A percentile compares a stretch with the other conserved stretches of the same genome.
Evolutionary conservation across 1,284 basidiomycete species (phyloP).

Genomic region (Ustilago curta): DNA sequence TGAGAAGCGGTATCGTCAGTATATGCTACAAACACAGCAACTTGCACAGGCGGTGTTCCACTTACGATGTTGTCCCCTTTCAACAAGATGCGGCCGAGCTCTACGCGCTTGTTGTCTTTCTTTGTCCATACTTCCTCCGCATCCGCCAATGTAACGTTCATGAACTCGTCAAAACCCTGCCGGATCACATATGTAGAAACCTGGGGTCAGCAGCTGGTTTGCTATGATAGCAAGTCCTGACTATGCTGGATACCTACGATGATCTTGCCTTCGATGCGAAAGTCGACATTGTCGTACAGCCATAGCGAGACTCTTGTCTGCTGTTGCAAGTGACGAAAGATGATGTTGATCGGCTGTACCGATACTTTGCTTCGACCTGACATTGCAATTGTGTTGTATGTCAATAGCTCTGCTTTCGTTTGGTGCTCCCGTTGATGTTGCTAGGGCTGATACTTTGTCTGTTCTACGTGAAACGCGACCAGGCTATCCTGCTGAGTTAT

Average conservation of each 20-base stretch:
- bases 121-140: slow-evolving; percentile 84
- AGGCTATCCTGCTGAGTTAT: not conserved
- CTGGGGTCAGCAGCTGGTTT: slow-evolving; percentile 1
- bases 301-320: slow-evolving; percentile 89
- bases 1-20: not conserved
- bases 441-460: not conserved
- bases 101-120: slow-evolving; percentile 58
- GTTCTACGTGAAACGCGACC: not conserved
- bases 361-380: slow-evolving; percentile 57
- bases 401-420: not conserved
- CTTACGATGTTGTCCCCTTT: slow-evolving; percentile 66
- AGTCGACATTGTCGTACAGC: slow-evolving; percentile 97
- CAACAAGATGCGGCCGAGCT: slow-evolving; percentile 62
- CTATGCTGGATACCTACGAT: slow-evolving; percentile 71
- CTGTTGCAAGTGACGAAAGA: slow-evolving; percentile 98
- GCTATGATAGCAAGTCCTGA: not conserved
- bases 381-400: slow-evolving; percentile 21
- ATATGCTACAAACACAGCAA: not conserved
- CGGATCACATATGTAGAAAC: not conserved
- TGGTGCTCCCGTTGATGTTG: too few species aligned
- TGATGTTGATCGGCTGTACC: slow-evolving; percentile 78
- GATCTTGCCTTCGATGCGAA: slow-evolving; percentile 96
- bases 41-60: slow-evolving; percentile 1
- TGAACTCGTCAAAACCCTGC: slow-evolving; percentile 98
- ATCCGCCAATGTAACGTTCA: slow-evolving; percentile 98